These are phyloP conservation scores for Daldinia sp. DNA, from an alignment of 2,329 filamentous ascomycete species.

Conservation along the genomic window DNA sequence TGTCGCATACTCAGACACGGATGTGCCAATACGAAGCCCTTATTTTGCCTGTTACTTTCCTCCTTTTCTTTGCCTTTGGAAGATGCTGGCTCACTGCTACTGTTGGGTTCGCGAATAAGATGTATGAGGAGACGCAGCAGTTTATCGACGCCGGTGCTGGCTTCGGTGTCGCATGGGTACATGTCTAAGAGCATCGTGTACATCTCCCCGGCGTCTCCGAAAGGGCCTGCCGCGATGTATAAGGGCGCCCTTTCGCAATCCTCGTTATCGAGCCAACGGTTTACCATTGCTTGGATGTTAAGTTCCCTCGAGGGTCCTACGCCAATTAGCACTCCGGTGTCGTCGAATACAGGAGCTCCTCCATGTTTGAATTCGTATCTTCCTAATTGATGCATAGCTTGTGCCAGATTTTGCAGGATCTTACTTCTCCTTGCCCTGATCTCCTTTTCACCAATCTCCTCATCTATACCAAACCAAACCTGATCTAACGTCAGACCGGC, in stretches of 20 bases:
- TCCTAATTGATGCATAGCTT: slow-evolving; percentile 36
- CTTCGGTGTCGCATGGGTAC: slow-evolving; percentile 24
- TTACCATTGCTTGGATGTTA: slow-evolving; percentile 39
- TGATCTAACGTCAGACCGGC: slow-evolving; percentile 35
- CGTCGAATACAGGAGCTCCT: slow-evolving; percentile 36
- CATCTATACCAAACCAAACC: slow-evolving; percentile 37
- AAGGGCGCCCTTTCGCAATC: slow-evolving; percentile 27
- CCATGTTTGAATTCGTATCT: slow-evolving; percentile 35
- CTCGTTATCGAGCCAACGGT: slow-evolving; percentile 36
- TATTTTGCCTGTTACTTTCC: slow-evolving; percentile 1
- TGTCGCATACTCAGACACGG: slow-evolving; percentile 39
- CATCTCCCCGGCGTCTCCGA: slow-evolving; percentile 17
- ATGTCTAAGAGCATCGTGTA: slow-evolving; percentile 35
- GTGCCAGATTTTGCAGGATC: slow-evolving; percentile 34
- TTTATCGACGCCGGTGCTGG: slow-evolving; percentile 30
- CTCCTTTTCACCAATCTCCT: neutral
- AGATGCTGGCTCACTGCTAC: neutral
- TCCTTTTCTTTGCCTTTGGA: neutral
- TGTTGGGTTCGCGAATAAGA: slow-evolving; percentile 34
- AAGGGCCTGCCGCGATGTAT: slow-evolving; percentile 32
- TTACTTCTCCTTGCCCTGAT: slow-evolving; percentile 13
- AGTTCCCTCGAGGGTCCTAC: slow-evolving; percentile 31
- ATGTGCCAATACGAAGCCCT: slow-evolving; percentile 40
- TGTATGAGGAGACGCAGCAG: slow-evolving; percentile 35
- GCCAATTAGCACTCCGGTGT: slow-evolving; percentile 8